phyloP scores from a whole-genome alignment of 495 filamentous ascomycete genomes.

The Wilcoxina mikolae region DNA sequence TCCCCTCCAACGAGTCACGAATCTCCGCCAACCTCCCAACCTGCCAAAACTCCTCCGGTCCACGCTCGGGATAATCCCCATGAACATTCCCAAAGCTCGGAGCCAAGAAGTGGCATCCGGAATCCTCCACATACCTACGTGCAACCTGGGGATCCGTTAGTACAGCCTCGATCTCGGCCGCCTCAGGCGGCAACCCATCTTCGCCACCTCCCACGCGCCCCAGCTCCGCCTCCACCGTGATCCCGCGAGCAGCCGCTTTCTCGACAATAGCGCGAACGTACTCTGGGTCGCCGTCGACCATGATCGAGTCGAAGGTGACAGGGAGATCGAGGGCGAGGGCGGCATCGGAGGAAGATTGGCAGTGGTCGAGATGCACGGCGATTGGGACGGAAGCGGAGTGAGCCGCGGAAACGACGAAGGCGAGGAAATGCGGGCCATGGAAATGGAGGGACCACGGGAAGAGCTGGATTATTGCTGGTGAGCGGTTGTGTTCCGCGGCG shows the following conservation, averaged over 20 bases:
- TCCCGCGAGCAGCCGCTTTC: slow-evolving; percentile 36
- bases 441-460: slow-evolving; percentile 72
- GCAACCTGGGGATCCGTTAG: slow-evolving; percentile 69
- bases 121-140: slow-evolving; percentile 51
- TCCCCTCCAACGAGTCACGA: slow-evolving; percentile 43
- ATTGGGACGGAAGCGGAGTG: slow-evolving; percentile 52
- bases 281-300: slow-evolving; percentile 59
- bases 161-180: slow-evolving; percentile 49
- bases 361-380: slow-evolving; percentile 63
- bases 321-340: slow-evolving; percentile 26
- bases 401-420: slow-evolving; percentile 33
- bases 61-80: slow-evolving; percentile 62
- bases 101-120: slow-evolving; percentile 70
- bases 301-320: slow-evolving; percentile 62
- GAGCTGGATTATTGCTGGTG: slow-evolving; percentile 67
- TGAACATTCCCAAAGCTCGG: slow-evolving; percentile 81
- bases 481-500: slow-evolving; percentile 58
- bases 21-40: slow-evolving; percentile 43
- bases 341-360: slow-evolving; percentile 9
- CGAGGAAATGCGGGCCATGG: slow-evolving; percentile 41
- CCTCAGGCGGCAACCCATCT: slow-evolving; percentile 66
- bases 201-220: slow-evolving; percentile 74
- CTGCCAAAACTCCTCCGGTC: slow-evolving; percentile 60
- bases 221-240: slow-evolving; percentile 67
- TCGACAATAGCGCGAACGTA: slow-evolving; percentile 47